These are phyloP conservation scores for Kwoniella pini DNA, from an alignment of 768 basidiomycete species.

Conservation along the genomic window DNA sequence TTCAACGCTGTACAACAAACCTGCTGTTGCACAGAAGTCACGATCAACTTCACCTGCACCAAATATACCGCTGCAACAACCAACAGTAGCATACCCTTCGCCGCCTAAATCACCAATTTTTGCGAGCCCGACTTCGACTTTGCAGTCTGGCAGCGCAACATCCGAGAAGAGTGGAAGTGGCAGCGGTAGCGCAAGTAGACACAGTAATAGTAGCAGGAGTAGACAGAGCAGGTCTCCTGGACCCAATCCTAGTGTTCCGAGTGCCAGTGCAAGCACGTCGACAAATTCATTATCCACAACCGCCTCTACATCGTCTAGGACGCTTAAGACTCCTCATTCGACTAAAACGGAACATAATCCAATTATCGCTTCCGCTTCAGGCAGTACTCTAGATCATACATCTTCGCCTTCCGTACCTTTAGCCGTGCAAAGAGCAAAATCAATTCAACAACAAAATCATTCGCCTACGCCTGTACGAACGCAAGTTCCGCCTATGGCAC, in stretches of 20 bases:
- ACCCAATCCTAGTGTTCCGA: slow-evolving; percentile 4
- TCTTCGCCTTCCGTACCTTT: slow-evolving; percentile 8
- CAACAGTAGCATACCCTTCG: slow-evolving; percentile 15
- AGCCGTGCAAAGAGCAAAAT: slow-evolving; percentile 9
- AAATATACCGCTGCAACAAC: slow-evolving; percentile 6
- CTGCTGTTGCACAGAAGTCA: slow-evolving; percentile 1
- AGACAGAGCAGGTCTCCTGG: slow-evolving; percentile 8
- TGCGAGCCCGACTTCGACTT: slow-evolving; percentile 9
- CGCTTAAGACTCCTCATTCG: slow-evolving; percentile 43
- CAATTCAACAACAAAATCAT: slow-evolving; percentile 5
- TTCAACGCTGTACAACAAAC: slow-evolving; percentile 13
- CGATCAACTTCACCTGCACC: slow-evolving; percentile 14
- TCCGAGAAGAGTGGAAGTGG: neutral
- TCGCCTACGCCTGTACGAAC: slow-evolving; percentile 17
- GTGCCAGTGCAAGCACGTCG: slow-evolving; percentile 10
- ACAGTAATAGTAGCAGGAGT: slow-evolving; percentile 3
- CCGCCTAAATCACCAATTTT: slow-evolving; percentile 20
- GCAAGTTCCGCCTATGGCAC: slow-evolving; percentile 19
- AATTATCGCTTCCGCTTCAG: slow-evolving; percentile 22
- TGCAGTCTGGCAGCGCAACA: slow-evolving; percentile 1
- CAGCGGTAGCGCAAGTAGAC: neutral
- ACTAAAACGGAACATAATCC: slow-evolving; percentile 16
- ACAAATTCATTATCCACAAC: slow-evolving; percentile 36
- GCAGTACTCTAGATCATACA: slow-evolving; percentile 18
- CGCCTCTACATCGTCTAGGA: slow-evolving; percentile 40